phyloP scores from a whole-genome alignment of 2,329 filamentous ascomycete species.

The Hysterium pulicare region DNA sequence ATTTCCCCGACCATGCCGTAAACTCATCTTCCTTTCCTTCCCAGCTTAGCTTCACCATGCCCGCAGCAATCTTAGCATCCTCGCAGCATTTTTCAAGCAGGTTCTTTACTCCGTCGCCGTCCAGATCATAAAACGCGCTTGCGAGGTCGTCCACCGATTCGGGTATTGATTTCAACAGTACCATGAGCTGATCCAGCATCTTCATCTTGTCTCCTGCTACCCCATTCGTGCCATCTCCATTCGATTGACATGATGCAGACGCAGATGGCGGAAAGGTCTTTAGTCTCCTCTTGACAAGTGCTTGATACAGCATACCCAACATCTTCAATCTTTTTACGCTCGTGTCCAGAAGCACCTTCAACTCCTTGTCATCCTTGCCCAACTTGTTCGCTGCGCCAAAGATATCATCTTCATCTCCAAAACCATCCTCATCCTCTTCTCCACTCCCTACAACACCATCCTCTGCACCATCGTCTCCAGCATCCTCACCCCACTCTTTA shows the following conservation, averaged over 20 bases:
- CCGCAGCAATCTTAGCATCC: conserved; percentile 56
- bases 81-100: conserved; percentile 59
- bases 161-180: conserved; percentile 58
- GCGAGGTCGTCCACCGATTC: conserved; percentile 69
- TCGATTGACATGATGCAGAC: conserved; percentile 4
- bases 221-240: conserved; percentile 5
- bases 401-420: conserved; percentile 62
- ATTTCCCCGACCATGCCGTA: conserved; percentile 67
- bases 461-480: conserved; percentile 46
- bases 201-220: conserved; percentile 15
- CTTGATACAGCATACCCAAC: conserved; percentile 65
- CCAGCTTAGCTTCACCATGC: conserved; percentile 60
- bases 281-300: conserved; percentile 66
- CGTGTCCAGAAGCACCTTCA: conserved; percentile 63
- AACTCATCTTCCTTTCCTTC: conserved; percentile 69
- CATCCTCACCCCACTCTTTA: conserved; percentile 81
- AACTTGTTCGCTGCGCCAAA: conserved; percentile 63
- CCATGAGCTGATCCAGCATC: conserved; percentile 55
- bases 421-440: conserved; percentile 35
- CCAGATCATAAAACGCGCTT: conserved; percentile 67
- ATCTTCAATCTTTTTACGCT: conserved; percentile 65
- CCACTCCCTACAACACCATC: conserved; percentile 36
- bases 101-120: conserved; percentile 56
- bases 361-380: conserved; percentile 57
- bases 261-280: conserved; percentile 48